Evolutionary conservation across 805 yeast genomes (phyloP), one percentile per base, ranked within the genome.

Genomic region (Candida corydali): DNA sequence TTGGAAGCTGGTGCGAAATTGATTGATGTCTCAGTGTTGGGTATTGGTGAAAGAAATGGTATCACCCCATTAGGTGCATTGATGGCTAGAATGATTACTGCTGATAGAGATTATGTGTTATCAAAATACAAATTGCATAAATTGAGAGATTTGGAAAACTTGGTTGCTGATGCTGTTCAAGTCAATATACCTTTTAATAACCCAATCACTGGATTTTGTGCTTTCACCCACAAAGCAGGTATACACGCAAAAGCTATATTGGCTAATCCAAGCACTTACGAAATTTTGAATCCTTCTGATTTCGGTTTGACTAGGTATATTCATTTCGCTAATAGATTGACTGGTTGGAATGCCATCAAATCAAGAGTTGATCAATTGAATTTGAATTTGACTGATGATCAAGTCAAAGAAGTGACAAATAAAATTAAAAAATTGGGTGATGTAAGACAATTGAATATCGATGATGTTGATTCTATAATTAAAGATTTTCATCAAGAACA

Each of bases 11-110:
- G 81, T 47, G 80, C 80, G 31, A 74, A 72, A 57, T 69, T 65
- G 53, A 74, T 75, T 38, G 81, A 75, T 49, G 76, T 75, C 5
- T 73, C 78, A 29, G 78, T 75, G 16, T 68, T 75, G 51, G 81
- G 81, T 46, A 75, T 75, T 41, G 81, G 81, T 57, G 81, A 75
- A 60, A 69, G 81, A 66, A 75, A 75, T 57, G 81, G 81, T 52
- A 75, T 75, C 48, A 75, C 78, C 17, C 79, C 81, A 30, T 61
- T 75, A 48, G 80, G 81, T 47, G 80, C 79, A 18, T 68, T 75
- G 46, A 75, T 75, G 77, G 79, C 80, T 31, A 64, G 80, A 61
- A 75, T 75, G 80, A 75, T 75, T 51, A 76, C 76, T 37, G 77
- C 80, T 32, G 78, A 73, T 54, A 65, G 78, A 47, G 79, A 73